Base-by-base conservation (phyloP, 495 filamentous ascomycete genomes). In the Clohesyomyces aquaticus region DNA sequence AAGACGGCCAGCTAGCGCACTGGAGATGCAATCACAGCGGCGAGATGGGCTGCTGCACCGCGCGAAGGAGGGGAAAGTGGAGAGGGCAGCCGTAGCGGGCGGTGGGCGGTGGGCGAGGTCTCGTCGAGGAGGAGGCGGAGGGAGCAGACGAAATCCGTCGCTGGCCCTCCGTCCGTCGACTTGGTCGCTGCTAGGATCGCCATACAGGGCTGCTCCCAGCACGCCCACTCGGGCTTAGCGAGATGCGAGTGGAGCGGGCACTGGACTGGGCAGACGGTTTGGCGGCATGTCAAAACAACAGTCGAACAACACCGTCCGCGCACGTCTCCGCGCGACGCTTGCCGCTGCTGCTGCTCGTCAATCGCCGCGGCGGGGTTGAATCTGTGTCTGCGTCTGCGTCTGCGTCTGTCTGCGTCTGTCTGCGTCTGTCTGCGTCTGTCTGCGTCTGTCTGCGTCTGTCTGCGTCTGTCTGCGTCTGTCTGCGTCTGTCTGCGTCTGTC, bases 211-310 rank as follows among this genome's bases (percentile, higher is more conserved):
- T 52, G n/a, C n/a, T 50, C 45, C 32, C 23, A 21, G 23, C 32
- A 29, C 29, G n/a, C 26, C 10, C 11, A 16, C 45, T 18, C 28
- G 54, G 54, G 43, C 35, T 63, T 63, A 63, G 60, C 60, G 60
- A 63, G 60, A 53, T 52, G 42, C 29, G n/a, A n/a, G n/a, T n/a
- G n/a, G n/a, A n/a, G 43, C 26, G 3, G 60, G 51, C 60, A 51
- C 25, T 63, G 52, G 49, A 51, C 25, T 63, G 51, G n/a, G n/a
- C n/a, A n/a, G n/a, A n/a, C n/a, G n/a, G 60, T 61, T 26, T 43
- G 46, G 50, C 41, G 51, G 50, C 55, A 63, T 63, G 51, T 55
- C 50, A 38, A 63, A 55, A 63, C 52, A 55, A 16, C 27, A 55
- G 12, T 9, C 21, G 21, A 19, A 55, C 46, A n/a, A n/a, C n/a